Evolutionary conservation across 306 rosid species (phyloP).

Genomic region (Corylus avellana): DNA sequence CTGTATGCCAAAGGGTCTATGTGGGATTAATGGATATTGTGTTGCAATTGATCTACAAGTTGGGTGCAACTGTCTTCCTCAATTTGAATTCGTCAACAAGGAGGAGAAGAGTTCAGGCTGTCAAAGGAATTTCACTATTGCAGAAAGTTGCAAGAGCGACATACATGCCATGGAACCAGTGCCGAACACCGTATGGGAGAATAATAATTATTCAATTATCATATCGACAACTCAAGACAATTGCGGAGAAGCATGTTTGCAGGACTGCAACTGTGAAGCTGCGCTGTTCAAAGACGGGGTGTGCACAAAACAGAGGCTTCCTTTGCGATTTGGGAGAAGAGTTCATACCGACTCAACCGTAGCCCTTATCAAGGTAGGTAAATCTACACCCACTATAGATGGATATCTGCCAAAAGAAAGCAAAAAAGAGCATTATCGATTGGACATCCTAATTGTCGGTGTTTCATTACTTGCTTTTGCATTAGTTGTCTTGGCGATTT

Average conservation of each 20-base stretch:
- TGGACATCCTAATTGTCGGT: conserved; percentile 11
- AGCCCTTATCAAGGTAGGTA: no score
- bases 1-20: neutral
- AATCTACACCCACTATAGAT: neutral
- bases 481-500: neutral
- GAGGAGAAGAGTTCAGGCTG: no score
- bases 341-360: no score
- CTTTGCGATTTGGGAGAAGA: neutral
- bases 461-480: neutral
- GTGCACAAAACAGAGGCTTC: neutral
- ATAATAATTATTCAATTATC: neutral
- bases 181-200: neutral
- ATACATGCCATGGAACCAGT: neutral
- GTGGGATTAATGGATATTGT: neutral
- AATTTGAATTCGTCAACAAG: neutral
- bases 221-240: neutral
- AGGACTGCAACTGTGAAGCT: no score
- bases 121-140: neutral
- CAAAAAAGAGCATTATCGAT: neutral
- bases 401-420: neutral
- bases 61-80: neutral
- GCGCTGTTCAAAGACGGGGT: no score
- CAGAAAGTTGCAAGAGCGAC: neutral
- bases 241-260: neutral
- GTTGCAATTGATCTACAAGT: accelerated